Percentiles rank a stretch among this genome's conserved stretches.
phyloP scores from a whole-genome alignment of 2,329 filamentous ascomycete species.

The Tricladium varicosporioides region DNA sequence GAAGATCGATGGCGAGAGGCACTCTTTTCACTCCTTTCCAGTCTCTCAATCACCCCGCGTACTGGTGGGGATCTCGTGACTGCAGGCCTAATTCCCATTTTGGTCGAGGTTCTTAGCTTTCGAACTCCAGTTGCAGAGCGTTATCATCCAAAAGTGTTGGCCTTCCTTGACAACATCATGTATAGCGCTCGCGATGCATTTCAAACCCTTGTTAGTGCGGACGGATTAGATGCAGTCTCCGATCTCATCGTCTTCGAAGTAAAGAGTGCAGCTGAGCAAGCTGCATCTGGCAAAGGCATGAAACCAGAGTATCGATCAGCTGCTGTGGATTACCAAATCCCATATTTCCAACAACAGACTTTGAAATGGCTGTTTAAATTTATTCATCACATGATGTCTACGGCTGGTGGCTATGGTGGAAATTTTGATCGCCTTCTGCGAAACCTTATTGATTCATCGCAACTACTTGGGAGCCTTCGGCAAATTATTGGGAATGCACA shows the following conservation, averaged over 20 bases:
- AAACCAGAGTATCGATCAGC: slow-evolving; percentile 70
- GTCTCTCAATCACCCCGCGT: slow-evolving; percentile 71
- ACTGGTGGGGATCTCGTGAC: slow-evolving; percentile 82
- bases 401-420: slow-evolving; percentile 63
- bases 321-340: slow-evolving; percentile 88
- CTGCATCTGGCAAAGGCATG: slow-evolving; percentile 70
- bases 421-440: slow-evolving; percentile 87
- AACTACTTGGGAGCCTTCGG: slow-evolving; percentile 74
- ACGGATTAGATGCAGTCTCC: slow-evolving; percentile 88
- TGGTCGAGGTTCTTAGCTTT: slow-evolving; percentile 84
- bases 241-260: slow-evolving; percentile 81
- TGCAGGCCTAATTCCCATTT: slow-evolving; percentile 83
- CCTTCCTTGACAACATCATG: slow-evolving; percentile 85
- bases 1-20: slow-evolving; percentile 88
- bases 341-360: slow-evolving; percentile 89
- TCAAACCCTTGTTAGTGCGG: slow-evolving; percentile 74
- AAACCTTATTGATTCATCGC: slow-evolving; percentile 91
- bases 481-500: slow-evolving; percentile 77
- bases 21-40: slow-evolving; percentile 82
- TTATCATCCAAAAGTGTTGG: slow-evolving; percentile 78
- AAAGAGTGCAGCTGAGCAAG: slow-evolving; percentile 62
- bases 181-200: slow-evolving; percentile 85
- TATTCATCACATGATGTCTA: slow-evolving; percentile 91
- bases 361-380: slow-evolving; percentile 95
- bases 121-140: slow-evolving; percentile 79